Conservation (phyloP, 2,329 filamentous ascomycete species). For the Torrubiella hemipterigena region DNA sequence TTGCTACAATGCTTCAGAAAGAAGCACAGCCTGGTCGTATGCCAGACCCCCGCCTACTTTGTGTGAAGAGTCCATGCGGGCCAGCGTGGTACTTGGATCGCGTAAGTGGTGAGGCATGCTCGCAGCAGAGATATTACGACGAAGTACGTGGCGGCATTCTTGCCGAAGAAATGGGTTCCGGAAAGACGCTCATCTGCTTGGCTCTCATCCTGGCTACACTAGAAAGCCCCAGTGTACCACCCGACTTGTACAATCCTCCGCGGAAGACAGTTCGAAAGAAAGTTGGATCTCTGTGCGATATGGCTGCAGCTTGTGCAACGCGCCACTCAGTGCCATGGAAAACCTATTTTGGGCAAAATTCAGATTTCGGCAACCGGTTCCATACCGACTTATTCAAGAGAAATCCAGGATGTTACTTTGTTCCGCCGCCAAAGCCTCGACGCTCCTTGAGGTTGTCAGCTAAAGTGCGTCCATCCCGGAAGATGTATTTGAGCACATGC, state of each 20-base stretch:
- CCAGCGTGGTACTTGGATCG: constrained; percentile 58
- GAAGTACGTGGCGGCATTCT: constrained; percentile 64
- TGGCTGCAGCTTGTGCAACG: constrained; percentile 61
- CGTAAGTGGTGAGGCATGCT: constrained; percentile 47
- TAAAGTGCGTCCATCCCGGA: constrained; percentile 22
- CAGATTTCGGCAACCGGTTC: constrained; percentile 35
- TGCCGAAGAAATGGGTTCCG: constrained; percentile 69
- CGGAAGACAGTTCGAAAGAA: constrained; percentile 25
- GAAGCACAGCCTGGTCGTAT: constrained; percentile 54
- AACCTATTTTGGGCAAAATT: constrained; percentile 41
- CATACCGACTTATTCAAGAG: constrained; percentile 38
- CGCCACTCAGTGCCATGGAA: constrained; percentile 61
- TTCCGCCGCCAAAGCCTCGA: constrained; percentile 29
- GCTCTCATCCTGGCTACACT: constrained; percentile 65
- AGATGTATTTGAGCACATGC: constrained; percentile 51
- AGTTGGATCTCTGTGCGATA: constrained; percentile 57
- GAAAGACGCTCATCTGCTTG: constrained; percentile 83
- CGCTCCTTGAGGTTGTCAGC: constrained; percentile 10
- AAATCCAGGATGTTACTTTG: constrained; percentile 48
- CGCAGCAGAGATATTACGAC: constrained; percentile 62
- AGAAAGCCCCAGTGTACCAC: constrained; percentile 52
- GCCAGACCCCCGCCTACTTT: constrained; percentile 62
- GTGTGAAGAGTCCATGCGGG: constrained; percentile 47
- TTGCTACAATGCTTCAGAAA: constrained; percentile 72
- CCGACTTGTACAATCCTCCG: constrained; percentile 42